A percentile compares a stretch with the other conserved stretches of the same genome.
phyloP scores from a whole-genome alignment of 352 stramenopile species.

The Phytophthora crassamura region DNA sequence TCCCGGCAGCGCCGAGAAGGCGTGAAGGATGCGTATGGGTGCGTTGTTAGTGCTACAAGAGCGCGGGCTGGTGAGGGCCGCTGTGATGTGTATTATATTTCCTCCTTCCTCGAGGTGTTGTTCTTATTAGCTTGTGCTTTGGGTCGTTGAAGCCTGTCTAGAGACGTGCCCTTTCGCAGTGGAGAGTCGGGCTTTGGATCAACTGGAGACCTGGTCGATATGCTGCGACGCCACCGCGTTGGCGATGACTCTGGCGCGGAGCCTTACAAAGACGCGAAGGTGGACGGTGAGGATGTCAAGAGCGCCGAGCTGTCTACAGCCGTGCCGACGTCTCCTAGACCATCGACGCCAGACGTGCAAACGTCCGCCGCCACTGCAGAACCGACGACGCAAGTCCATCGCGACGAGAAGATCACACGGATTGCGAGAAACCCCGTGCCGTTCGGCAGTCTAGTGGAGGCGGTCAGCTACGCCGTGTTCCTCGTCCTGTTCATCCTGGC shows the following conservation, averaged over 20 bases:
- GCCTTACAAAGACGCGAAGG: conserved; percentile 24
- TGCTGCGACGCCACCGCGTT: conserved; percentile 48
- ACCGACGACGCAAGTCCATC: conserved; percentile 20
- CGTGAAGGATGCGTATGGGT: conserved; percentile 14
- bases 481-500: conserved; percentile 65
- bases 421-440: conserved; percentile 44
- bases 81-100: conserved; percentile 27
- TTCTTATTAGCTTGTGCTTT: no score
- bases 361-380: conserved; percentile 8
- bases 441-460: conserved; percentile 64
- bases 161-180: conserved; percentile 19
- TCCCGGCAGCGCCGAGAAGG: conserved; percentile 13
- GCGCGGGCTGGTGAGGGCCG: not conserved
- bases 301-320: conserved; percentile 40
- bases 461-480: conserved; percentile 57
- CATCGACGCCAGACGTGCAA: conserved; percentile 4
- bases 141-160: no score
- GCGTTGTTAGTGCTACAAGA: conserved; percentile 17
- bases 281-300: conserved; percentile 23
- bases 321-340: conserved; percentile 18
- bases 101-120: not conserved
- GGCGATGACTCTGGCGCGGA: conserved; percentile 23
- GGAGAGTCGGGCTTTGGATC: conserved; percentile 17
- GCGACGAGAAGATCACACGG: conserved; percentile 52
- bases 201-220: conserved; percentile 5